Conservation (phyloP, 2,329 filamentous ascomycete genomes). For the Exophiala sideris region DNA sequence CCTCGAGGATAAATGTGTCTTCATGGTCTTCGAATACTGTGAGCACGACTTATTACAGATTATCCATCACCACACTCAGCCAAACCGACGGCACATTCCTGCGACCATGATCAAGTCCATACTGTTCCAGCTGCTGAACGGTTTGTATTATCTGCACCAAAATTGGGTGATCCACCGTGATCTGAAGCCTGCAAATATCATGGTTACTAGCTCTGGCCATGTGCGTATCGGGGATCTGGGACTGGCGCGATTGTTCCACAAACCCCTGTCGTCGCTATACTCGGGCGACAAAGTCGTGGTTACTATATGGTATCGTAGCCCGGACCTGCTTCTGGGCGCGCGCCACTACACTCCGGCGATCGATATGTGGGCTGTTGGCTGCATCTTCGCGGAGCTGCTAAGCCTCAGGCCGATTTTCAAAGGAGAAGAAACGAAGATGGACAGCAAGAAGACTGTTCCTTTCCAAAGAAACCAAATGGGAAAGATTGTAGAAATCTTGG, state of each 20-base stretch:
- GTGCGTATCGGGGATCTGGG: constrained; percentile 95
- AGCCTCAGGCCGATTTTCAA: constrained; percentile 94
- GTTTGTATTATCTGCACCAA: constrained; percentile 87
- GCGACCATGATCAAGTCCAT: constrained; percentile 87
- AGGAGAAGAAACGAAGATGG: constrained; percentile 98
- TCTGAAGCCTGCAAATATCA: constrained; percentile 96
- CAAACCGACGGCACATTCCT: constrained; percentile 82
- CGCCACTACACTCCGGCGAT: constrained; percentile 97
- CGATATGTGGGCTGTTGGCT: constrained; percentile 96
- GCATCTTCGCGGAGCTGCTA: constrained; percentile 93
- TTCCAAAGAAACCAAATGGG: constrained; percentile 99
- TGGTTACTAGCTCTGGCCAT: constrained; percentile 85
- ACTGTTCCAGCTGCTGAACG: constrained; percentile 92
- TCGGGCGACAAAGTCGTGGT: constrained; percentile 97
- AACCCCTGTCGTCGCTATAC: constrained; percentile 87
- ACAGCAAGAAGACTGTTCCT: constrained; percentile 93
- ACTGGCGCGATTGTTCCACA: constrained; percentile 86
- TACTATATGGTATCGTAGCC: constrained; percentile 97
- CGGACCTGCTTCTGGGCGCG: constrained; percentile 84
- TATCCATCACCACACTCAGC: constrained; percentile 94
- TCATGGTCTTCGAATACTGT: constrained; percentile 98
- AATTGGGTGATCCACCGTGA: constrained; percentile 98
- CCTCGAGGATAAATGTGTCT: constrained; percentile 97
- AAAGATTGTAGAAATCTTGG: constrained; percentile 96
- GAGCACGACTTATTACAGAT: constrained; percentile 97